Percentiles rank a stretch among this genome's conserved stretches.
These are phyloP conservation scores for Carex myosuroides DNA, from an alignment of 176 grass and related monocot species.

Conservation along the genomic window DNA sequence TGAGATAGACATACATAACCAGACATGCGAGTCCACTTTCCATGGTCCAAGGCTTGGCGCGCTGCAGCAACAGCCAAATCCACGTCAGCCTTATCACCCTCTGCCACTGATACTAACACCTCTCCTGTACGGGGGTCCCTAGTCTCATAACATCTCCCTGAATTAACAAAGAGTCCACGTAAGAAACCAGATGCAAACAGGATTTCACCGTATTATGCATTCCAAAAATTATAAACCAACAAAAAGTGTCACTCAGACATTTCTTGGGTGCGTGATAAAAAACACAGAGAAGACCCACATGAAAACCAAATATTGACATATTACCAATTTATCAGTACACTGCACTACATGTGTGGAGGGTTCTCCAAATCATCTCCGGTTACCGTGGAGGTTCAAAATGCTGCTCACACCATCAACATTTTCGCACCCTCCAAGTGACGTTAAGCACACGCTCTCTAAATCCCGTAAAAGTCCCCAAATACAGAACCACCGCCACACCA, in stretches of 20 bases:
- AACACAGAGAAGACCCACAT: not conserved
- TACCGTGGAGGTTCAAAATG: too few species aligned
- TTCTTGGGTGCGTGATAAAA: not conserved
- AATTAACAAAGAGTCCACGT: not conserved
- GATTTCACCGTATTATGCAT: not conserved
- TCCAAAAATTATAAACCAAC: not conserved
- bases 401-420: too few species aligned
- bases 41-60: slow-evolving; percentile 58
- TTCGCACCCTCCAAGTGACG: too few species aligned
- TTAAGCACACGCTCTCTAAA: too few species aligned
- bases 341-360: too few species aligned
- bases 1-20: slow-evolving; percentile 33
- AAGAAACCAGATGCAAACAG: not conserved
- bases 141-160: slow-evolving; percentile 49
- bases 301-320: too few species aligned
- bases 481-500: too few species aligned
- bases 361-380: too few species aligned
- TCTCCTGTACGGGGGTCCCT: slow-evolving; percentile 60
- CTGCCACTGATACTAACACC: slow-evolving; percentile 41
- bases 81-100: slow-evolving; percentile 56
- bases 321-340: too few species aligned
- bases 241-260: not conserved
- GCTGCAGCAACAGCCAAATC: slow-evolving; percentile 50
- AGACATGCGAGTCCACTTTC: slow-evolving; percentile 69
- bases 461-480: too few species aligned